A percentile compares a stretch with the other conserved stretches of the same genome.
Evolutionary conservation across 495 filamentous ascomycete genomes (phyloP).

Genomic region (Trichoderma gamsii): DNA sequence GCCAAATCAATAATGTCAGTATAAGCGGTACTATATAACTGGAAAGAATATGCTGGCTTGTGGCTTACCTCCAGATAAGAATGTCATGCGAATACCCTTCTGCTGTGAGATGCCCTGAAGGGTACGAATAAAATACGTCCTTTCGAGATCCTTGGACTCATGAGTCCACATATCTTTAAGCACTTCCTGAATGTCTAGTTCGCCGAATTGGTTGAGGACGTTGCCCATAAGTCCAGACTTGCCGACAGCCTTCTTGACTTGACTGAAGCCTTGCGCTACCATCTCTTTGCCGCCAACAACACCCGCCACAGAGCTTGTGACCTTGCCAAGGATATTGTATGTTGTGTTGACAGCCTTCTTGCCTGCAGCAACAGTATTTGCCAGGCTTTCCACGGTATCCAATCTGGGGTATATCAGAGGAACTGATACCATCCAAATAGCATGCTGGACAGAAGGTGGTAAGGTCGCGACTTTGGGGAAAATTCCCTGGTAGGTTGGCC

Average conservation of each 20-base stretch:
- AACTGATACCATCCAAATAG: constrained; percentile 88
- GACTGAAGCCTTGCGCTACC: constrained; percentile 83
- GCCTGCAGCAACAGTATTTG: constrained; percentile 84
- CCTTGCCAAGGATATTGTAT: constrained; percentile 91
- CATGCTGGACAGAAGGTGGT: constrained; percentile 91
- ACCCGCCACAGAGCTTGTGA: constrained; percentile 86
- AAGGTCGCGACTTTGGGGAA: constrained; percentile 92
- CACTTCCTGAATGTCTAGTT: constrained; percentile 91
- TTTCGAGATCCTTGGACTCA: constrained; percentile 92
- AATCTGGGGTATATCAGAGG: constrained; percentile 87
- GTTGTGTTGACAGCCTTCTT: constrained; percentile 94
- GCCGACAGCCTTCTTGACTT: constrained; percentile 91
- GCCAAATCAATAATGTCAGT: constrained; percentile 15
- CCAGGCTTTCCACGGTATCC: constrained; percentile 82
- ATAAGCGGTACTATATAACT: neutral
- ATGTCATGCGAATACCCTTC: constrained; percentile 92
- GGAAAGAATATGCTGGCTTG: neutral
- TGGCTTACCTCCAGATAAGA: constrained; percentile 70
- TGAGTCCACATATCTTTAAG: constrained; percentile 96
- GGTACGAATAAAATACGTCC: constrained; percentile 93
- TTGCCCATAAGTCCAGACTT: constrained; percentile 92
- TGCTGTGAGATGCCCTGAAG: constrained; percentile 91
- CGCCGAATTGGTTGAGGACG: constrained; percentile 93
- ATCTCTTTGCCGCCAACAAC: constrained; percentile 91
- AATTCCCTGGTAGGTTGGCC: constrained; percentile 92